Base-by-base conservation (phyloP, 495 filamentous ascomycete genomes). In the Friedmanniomyces simplex region DNA sequence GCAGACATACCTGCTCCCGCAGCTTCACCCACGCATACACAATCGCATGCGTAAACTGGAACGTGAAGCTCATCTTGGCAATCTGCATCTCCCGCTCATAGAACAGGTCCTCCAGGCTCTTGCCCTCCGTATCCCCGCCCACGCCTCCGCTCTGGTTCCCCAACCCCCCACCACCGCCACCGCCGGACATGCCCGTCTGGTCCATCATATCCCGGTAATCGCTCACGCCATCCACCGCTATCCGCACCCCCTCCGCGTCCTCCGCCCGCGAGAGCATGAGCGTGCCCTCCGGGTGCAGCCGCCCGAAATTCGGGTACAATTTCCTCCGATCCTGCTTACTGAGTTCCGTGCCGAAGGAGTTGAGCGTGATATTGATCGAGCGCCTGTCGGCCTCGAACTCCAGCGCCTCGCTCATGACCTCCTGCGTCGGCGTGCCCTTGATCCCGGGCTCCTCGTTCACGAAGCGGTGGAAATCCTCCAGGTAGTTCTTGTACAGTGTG, bases 61-160 rank as follows among this genome's bases (percentile, higher is more conserved):
- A 79, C 20, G 93, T 99, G 69, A 99, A 99, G 2, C 90, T 87
- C 46, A 82, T 70, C 79, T 97, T 99, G 28, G 86, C 87, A 63
- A 96, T 84, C 71, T 97, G 90, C 94, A 97, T 97, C 74, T 99
- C 93, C 75, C 93, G 96, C 71, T 96, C 89, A 69, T 99, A 99
- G 73, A 99, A 97, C 73, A 97, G 77, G 63, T 98, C 93, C 67
- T 98, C 93, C 60, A 98, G 72, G 67, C 89, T 96, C 78, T 89
- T 91, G 16, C 86, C 86, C 50, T 93, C 89, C 50, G 93, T 89
- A 32, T 79, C 75, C 21, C 82, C 82, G 20, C 78, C 69, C 3
- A 63, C 71, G 13, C 89, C 90, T 45, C 89, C 85, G 34, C 76
- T 81, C 87, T 93, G 90, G 67, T 94, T 91, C 16, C 89, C 87